phyloP scores from a whole-genome alignment of 2,329 filamentous ascomycete species.

The Pseudogymnoascus sp. region DNA sequence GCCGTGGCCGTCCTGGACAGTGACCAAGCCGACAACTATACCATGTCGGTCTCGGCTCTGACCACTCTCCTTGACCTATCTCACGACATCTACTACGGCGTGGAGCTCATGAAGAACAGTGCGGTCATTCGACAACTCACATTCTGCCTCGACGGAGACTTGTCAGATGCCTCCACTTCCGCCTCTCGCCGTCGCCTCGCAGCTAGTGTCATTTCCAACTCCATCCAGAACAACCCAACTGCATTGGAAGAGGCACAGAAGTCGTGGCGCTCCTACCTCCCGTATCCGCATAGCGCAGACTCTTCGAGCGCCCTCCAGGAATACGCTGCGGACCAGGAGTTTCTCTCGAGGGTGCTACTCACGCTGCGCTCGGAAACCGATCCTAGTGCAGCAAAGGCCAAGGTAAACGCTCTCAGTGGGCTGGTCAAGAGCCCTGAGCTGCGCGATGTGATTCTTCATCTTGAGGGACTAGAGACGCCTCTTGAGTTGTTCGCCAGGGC shows the following conservation, averaged over 20 bases:
- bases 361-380: conserved; percentile 20
- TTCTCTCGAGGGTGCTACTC: not conserved
- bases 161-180: not conserved
- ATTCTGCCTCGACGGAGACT: conserved; percentile 42
- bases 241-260: conserved; percentile 47
- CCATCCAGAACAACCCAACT: conserved; percentile 59
- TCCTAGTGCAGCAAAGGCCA: conserved; percentile 27
- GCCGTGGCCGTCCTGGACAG: conserved; percentile 46
- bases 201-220: conserved; percentile 49
- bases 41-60: conserved; percentile 31
- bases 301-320: not conserved
- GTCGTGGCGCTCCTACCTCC: conserved; percentile 38
- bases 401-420: conserved; percentile 46
- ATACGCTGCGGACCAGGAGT: conserved; percentile 5
- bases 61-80: conserved; percentile 55
- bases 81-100: conserved; percentile 64
- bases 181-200: conserved; percentile 39
- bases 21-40: conserved; percentile 25
- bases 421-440: conserved; percentile 50
- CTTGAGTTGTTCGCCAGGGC: conserved; percentile 45
- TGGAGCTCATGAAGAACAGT: conserved; percentile 52
- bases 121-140: conserved; percentile 49
- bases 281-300: not conserved
- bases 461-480: conserved; percentile 47
- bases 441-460: conserved; percentile 48